phyloP scores from a whole-genome alignment of 176 grass and related monocot species.

The Triticum timopheevii region DNA sequence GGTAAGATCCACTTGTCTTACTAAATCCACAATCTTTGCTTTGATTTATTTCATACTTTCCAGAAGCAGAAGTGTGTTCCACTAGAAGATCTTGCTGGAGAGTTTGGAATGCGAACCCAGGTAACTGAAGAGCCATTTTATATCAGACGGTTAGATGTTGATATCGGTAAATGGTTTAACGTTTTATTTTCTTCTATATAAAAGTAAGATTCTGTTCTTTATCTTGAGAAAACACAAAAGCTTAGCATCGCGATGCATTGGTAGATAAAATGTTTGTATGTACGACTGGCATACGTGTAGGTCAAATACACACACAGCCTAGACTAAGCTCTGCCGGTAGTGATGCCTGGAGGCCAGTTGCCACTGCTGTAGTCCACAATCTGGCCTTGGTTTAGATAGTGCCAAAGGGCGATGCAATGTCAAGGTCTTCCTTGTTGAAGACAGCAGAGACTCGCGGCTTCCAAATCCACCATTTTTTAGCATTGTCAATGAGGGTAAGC shows the following conservation, averaged over 20 bases:
- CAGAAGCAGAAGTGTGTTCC: slow-evolving; percentile 97
- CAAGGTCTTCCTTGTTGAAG: not conserved
- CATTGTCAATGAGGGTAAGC: not conserved
- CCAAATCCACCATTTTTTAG: not conserved
- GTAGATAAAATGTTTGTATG: not conserved
- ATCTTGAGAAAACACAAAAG: not conserved
- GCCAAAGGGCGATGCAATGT: not conserved
- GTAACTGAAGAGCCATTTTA: slow-evolving; percentile 32
- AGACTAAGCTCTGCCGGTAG: not conserved
- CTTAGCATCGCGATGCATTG: not conserved
- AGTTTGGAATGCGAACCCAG: slow-evolving; percentile 92
- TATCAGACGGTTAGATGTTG: not conserved
- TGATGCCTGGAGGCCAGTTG: not conserved
- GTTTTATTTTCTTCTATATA: not conserved
- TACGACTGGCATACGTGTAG: not conserved
- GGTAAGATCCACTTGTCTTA: not conserved
- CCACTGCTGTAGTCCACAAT: not conserved
- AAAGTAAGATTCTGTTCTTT: not conserved
- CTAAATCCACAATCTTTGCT: slow-evolving; percentile 15
- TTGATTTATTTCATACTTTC: not conserved
- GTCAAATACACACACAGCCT: not conserved
- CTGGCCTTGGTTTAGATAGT: not conserved
- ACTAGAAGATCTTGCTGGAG: slow-evolving; percentile 87
- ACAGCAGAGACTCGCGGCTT: not conserved
- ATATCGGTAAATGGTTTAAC: not conserved